Conservation (phyloP, 148 eudicot species). For the Rhododendron ferrugineum region DNA sequence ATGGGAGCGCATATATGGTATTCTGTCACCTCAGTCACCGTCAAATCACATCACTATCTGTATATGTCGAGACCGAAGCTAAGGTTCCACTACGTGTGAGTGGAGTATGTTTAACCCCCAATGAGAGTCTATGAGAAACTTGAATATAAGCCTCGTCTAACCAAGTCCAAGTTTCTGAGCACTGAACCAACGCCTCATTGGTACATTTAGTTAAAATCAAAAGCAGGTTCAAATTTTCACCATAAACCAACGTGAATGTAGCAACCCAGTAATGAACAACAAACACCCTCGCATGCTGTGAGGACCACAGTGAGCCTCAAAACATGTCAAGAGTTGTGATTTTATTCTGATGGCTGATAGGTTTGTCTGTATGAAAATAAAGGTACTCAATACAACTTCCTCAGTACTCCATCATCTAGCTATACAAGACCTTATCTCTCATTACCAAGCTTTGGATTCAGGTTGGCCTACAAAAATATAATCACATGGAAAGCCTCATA, state of each 20-base stretch:
- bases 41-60: too few relatives aligned
- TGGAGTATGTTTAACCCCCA: too few relatives aligned
- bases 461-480: not conserved
- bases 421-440: not conserved
- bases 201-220: not conserved
- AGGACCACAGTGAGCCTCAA: not conserved
- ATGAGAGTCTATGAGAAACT: too few relatives aligned
- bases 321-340: not conserved
- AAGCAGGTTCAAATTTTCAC: not conserved
- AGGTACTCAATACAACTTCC: not conserved
- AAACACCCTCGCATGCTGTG: not conserved
- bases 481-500: not conserved
- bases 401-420: not conserved
- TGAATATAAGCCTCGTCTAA: too few relatives aligned
- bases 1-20: too few relatives aligned
- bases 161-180: too few relatives aligned
- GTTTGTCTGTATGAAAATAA: not conserved
- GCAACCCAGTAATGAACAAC: not conserved
- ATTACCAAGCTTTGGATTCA: not conserved
- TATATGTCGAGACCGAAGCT: too few relatives aligned
- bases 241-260: not conserved
- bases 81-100: too few relatives aligned
- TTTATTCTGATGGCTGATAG: not conserved
- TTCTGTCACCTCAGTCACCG: too few relatives aligned
- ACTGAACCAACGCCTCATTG: too few relatives aligned